Conservation (phyloP, 1,284 basidiomycete genomes). For the Melampsora larici-populina region DNA sequence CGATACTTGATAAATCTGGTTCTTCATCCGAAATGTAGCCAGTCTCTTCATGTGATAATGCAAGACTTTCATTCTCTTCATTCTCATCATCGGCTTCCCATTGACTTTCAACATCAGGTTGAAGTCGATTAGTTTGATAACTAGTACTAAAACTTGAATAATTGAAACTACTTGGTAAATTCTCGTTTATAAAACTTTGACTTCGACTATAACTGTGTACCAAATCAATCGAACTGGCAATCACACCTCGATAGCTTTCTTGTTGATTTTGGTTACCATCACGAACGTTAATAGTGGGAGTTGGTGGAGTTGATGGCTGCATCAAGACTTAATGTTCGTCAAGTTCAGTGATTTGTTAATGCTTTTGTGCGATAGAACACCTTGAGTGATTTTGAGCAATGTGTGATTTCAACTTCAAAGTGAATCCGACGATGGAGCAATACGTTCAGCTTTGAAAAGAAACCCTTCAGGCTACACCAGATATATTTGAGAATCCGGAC, state of each 20-base stretch:
- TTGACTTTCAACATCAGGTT: constrained; percentile 11
- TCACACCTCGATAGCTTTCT: constrained; percentile 20
- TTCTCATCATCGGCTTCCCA: neutral
- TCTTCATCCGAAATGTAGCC: neutral
- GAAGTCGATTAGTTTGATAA: constrained; percentile 7
- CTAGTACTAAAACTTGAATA: constrained; percentile 26
- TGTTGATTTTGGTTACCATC: neutral
- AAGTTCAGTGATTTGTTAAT: no score
- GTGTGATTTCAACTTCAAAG: no score
- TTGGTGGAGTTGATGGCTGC: neutral
- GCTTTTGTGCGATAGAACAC: no score
- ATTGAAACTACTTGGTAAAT: constrained; percentile 24
- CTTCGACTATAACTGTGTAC: constrained; percentile 26
- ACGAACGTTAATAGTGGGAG: neutral
- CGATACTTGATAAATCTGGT: neutral
- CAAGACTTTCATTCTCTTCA: neutral
- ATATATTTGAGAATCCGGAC: no score
- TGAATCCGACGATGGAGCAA: no score
- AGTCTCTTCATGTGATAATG: constrained; percentile 3
- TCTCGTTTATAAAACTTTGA: constrained; percentile 18
- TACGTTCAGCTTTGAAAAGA: no score
- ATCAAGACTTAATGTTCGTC: neutral
- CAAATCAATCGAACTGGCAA: constrained; percentile 24
- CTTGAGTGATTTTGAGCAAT: no score
- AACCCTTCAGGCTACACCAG: no score